Percentiles rank a stretch among this genome's conserved stretches.
phyloP scores from a whole-genome alignment of 495 filamentous ascomycete species.

The Aspergillus ellipticus region DNA sequence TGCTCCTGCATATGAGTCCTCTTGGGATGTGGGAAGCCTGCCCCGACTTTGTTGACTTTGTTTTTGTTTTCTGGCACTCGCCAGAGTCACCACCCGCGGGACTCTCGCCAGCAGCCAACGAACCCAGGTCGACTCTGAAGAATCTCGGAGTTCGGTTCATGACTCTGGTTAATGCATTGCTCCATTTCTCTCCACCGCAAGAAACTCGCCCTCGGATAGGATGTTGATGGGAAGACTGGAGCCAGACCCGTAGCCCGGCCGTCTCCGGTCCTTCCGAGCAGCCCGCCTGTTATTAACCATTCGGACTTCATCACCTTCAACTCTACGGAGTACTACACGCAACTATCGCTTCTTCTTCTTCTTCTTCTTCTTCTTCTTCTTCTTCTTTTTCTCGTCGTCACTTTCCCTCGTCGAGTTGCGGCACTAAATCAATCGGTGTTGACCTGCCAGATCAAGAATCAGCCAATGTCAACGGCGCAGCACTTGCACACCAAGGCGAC shows the following conservation, averaged over 20 bases:
- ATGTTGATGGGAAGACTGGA: neutral
- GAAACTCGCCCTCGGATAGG: neutral
- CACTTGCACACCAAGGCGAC: neutral
- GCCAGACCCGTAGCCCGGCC: neutral
- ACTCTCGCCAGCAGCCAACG: neutral
- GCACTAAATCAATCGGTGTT: neutral
- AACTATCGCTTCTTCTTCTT: neutral
- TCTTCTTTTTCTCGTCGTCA: neutral
- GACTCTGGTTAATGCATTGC: too few relatives aligned
- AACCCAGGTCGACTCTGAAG: neutral
- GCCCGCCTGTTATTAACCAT: neutral
- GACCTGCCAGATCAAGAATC: neutral
- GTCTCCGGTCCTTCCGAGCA: neutral
- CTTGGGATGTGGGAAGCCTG: neutral
- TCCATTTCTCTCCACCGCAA: neutral
- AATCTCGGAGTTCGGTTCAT: too few relatives aligned
- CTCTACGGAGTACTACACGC: neutral
- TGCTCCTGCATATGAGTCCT: neutral
- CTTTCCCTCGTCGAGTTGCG: neutral
- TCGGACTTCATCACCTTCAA: neutral
- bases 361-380: neutral
- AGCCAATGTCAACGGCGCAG: neutral
- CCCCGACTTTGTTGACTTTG: neutral
- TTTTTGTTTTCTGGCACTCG: neutral
- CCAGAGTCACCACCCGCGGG: neutral